Evolutionary conservation across 768 basidiomycete species (phyloP).

Genomic region (Hebeloma cylindrosporum): DNA sequence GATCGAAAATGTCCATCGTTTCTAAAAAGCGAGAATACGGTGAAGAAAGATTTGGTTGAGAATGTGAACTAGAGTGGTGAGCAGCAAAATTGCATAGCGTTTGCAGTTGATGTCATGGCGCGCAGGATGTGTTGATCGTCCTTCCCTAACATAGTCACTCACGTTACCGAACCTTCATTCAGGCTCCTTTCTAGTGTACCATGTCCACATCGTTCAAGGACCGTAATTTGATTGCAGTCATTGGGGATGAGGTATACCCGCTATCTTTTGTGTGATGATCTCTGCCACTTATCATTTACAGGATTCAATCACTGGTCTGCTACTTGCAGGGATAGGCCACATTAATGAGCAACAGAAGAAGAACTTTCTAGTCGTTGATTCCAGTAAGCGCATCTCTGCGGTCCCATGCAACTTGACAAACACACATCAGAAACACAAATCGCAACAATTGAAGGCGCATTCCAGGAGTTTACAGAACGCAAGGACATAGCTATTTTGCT

Average conservation of each 20-base stretch:
- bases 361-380: constrained; percentile 95
- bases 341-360: constrained; percentile 89
- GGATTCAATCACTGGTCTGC: constrained; percentile 96
- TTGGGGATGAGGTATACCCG: constrained; percentile 86
- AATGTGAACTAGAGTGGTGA: background rate
- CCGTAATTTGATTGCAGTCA: constrained; percentile 88
- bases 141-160: too few species aligned
- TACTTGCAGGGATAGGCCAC: constrained; percentile 94
- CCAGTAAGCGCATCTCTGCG: constrained; percentile 58
- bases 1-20: constrained; percentile 69
- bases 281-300: constrained; percentile 33
- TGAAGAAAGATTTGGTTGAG: background rate
- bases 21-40: background rate
- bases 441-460: constrained; percentile 85
- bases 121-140: too few species aligned
- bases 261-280: background rate
- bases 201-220: constrained; percentile 74
- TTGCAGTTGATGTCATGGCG: too few species aligned
- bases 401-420: background rate
- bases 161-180: too few species aligned
- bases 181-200: constrained; percentile 4
- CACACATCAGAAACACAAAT: constrained; percentile 78
- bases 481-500: constrained; percentile 94
- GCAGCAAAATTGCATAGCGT: background rate
- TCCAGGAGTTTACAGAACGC: constrained; percentile 92